Conservation (phyloP, 1,284 basidiomycete species). For the Rhodotorula sp. region DNA sequence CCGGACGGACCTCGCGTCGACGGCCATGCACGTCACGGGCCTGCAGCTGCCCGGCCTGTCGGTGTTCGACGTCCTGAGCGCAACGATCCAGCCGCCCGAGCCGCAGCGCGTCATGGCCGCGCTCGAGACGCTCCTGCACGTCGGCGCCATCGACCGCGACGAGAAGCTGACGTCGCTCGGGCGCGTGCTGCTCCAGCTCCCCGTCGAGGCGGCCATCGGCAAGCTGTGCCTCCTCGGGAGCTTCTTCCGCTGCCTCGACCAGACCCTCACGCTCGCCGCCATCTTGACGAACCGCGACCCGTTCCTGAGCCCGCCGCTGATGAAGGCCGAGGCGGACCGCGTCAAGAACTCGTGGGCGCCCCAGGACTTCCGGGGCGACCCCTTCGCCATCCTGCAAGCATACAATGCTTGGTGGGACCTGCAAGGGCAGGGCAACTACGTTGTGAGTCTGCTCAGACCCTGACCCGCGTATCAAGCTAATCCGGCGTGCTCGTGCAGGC, state of each 20-base stretch:
- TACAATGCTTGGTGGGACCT: constrained; percentile 79
- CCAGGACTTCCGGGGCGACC: constrained; percentile 76
- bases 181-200: constrained; percentile 81
- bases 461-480: neutral
- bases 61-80: constrained; percentile 82
- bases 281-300: constrained; percentile 88
- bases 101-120: constrained; percentile 76
- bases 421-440: constrained; percentile 66
- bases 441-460: constrained; percentile 37
- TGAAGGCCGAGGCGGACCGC: constrained; percentile 57
- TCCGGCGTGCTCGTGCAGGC: constrained; percentile 41
- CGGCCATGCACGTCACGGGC: constrained; percentile 97
- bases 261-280: constrained; percentile 83
- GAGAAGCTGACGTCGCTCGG: constrained; percentile 81
- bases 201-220: constrained; percentile 86
- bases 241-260: constrained; percentile 91
- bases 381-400: constrained; percentile 75
- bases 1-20: constrained; percentile 76
- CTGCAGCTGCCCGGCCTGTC: constrained; percentile 84
- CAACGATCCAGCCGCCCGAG: constrained; percentile 87
- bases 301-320: constrained; percentile 71
- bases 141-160: constrained; percentile 78
- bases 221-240: constrained; percentile 85
- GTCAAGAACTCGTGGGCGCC: constrained; percentile 78
- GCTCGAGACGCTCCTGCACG: constrained; percentile 77